Evolutionary conservation across 2,329 filamentous ascomycete species (phyloP).

Genomic region (Colletotrichum camelliae): DNA sequence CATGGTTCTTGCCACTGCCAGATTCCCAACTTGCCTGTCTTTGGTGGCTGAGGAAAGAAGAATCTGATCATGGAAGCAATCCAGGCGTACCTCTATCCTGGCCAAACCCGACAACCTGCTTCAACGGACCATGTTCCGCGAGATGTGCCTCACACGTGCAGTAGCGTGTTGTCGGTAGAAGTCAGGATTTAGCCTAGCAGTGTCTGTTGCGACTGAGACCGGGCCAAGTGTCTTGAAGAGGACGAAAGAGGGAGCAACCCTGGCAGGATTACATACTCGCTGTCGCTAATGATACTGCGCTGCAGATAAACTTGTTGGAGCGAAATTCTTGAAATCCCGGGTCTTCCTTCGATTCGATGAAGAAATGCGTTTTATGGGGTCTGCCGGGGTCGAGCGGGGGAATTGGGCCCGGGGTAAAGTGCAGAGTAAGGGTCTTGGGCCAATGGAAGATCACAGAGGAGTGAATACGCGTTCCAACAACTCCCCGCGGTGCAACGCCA

Average conservation of each 20-base stretch:
- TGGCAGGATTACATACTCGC: background rate
- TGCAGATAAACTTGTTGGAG: background rate
- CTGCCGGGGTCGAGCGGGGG: background rate
- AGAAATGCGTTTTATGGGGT: background rate
- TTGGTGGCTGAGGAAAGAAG: background rate
- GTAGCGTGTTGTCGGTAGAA: background rate
- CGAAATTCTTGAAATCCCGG: background rate
- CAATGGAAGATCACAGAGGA: background rate
- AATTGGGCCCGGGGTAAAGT: background rate
- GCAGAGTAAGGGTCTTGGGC: background rate
- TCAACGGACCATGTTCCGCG: background rate
- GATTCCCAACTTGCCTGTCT: background rate
- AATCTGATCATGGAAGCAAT: background rate
- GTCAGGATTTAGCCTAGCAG: background rate
- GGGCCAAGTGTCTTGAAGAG: background rate
- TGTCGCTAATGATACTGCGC: background rate
- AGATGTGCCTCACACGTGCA: background rate
- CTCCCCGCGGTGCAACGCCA: background rate
- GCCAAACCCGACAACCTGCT: background rate
- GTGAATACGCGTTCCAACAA: background rate
- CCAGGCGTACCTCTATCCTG: background rate
- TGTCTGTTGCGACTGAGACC: background rate
- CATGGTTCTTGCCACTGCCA: background rate
- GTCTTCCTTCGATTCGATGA: background rate
- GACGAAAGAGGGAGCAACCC: background rate